A percentile compares a stretch with the other conserved stretches of the same genome.
These are phyloP conservation scores for Blastobotrys proliferans DNA, from an alignment of 1,139 yeast species.

Conservation along the genomic window DNA sequence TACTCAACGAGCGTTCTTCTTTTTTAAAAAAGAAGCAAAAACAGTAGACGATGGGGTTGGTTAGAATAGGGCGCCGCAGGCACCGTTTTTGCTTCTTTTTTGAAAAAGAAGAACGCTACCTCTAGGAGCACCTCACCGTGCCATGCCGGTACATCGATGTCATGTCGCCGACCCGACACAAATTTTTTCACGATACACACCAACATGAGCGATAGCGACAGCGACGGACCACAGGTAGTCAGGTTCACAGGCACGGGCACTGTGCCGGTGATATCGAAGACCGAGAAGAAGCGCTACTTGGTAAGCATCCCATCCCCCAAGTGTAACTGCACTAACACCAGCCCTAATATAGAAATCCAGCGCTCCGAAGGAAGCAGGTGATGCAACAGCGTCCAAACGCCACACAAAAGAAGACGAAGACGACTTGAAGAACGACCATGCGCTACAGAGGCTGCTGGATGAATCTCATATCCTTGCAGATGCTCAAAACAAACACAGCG, in stretches of 20 bases:
- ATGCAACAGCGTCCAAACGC: slow-evolving; percentile 20
- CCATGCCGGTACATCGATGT: too few relatives aligned
- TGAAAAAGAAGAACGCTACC: neutral
- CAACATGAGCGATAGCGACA: slow-evolving; percentile 7
- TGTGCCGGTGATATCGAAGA: slow-evolving; percentile 37
- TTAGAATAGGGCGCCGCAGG: neutral
- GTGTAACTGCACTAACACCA: neutral
- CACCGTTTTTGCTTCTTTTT: neutral
- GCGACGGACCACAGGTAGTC: slow-evolving; percentile 41
- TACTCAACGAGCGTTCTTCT: too few relatives aligned
- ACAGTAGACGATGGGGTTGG: too few relatives aligned
- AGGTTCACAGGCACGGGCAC: slow-evolving; percentile 41
- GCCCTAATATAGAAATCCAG: slow-evolving; percentile 31
- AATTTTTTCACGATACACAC: neutral
- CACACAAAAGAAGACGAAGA: slow-evolving; percentile 29
- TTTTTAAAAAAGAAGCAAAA: too few relatives aligned
- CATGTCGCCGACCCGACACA: too few relatives aligned
- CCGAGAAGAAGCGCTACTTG: slow-evolving; percentile 43
- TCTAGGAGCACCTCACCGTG: too few relatives aligned
- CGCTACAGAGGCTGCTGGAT: slow-evolving; percentile 70
- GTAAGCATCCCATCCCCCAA: slow-evolving; percentile 12
- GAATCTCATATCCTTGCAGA: slow-evolving; percentile 84
- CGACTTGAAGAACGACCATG: slow-evolving; percentile 68
- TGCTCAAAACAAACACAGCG: slow-evolving; percentile 49
- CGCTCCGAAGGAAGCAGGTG: slow-evolving; percentile 37